Percentiles rank a stretch among this genome's conserved stretches.
Conservation (phyloP, 2,329 filamentous ascomycete genomes). For the Fusarium mangiferae region DNA sequence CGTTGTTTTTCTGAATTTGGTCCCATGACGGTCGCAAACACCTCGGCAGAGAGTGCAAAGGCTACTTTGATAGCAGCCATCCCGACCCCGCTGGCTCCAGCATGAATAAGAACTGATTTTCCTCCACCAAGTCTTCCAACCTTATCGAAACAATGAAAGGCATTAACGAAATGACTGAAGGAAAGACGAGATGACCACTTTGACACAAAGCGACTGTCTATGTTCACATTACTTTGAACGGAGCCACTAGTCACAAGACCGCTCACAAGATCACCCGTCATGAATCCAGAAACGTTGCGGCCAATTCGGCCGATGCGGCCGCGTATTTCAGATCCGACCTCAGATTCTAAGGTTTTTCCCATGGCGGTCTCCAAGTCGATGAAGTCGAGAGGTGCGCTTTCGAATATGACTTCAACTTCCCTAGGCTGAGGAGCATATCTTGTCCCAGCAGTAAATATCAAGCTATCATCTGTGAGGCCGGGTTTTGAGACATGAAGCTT, state of each 20-base stretch:
- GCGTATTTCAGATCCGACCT: slow-evolving; percentile 54
- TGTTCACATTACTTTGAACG: slow-evolving; percentile 48
- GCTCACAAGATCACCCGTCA: slow-evolving; percentile 54
- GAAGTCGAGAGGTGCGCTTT: slow-evolving; percentile 48
- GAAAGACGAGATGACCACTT: slow-evolving; percentile 42
- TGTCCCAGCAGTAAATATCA: slow-evolving; percentile 41
- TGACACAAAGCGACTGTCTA: slow-evolving; percentile 52
- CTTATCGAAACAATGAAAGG: slow-evolving; percentile 54
- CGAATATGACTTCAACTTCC: slow-evolving; percentile 55
- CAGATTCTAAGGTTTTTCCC: slow-evolving; percentile 46
- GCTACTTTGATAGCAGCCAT: slow-evolving; percentile 57
- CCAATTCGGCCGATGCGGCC: slow-evolving; percentile 53
- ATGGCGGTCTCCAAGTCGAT: slow-evolving; percentile 51
- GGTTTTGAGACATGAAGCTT: slow-evolving; percentile 43
- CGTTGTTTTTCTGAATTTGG: slow-evolving; percentile 49
- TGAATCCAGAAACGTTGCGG: slow-evolving; percentile 45
- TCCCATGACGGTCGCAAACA: slow-evolving; percentile 56
- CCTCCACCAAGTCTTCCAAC: slow-evolving; percentile 44
- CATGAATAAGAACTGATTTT: slow-evolving; percentile 55
- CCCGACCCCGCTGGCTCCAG: slow-evolving; percentile 56
- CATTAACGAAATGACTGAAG: slow-evolving; percentile 54
- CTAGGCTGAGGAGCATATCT: slow-evolving; percentile 39
- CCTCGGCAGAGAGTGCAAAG: slow-evolving; percentile 48
- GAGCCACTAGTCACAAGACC: slow-evolving; percentile 51
- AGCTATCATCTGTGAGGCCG: slow-evolving; percentile 39